Evolutionary conservation across 2,329 filamentous ascomycete genomes (phyloP), one percentile per base, ranked within the genome.

Genomic region (Monilinia fructigena): DNA sequence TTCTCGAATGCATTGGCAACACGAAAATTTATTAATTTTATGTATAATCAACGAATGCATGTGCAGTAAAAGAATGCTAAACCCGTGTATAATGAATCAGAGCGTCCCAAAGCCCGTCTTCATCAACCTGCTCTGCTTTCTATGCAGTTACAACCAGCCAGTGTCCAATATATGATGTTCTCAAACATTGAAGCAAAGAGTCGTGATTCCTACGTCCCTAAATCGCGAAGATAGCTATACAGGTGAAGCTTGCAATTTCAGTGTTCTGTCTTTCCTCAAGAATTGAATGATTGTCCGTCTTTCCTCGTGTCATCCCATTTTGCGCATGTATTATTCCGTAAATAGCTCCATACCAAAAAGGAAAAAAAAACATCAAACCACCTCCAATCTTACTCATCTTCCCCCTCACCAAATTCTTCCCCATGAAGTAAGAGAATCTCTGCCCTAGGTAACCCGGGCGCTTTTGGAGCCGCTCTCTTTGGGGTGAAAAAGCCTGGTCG

Each of bases 401-500:
- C 42, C 11, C 23, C 42, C 2, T 50, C 56, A 4, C 20, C 28
- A n/a, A 28, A 20, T 16, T 50, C 42, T 20, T 35, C 8, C 4
- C 26, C 28, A 1, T n/a, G 12, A n/a, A 38, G 11, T 11, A 60
- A 48, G 38, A 60, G 12, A 3, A 60, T 45, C 20, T 35, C 35
- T 14, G 45, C 2, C 12, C 56, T 60, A 0, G 42, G 56, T 18
- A 14, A 31, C 5, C 12, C 28, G 6, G 56, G 56, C 20, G 56
- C 56, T 38, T 48, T 60, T 1, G 56, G 56, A 12, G 56, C 56
- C 7, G 10, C 23, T 60, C 56, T 60, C 28, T 48, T 48, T 1
- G 56, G 56, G 12, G 35, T 60, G 4, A 60, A 60, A 48, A 50
- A 60, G 3, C 42, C 56, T 2, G 56, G 56, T 60, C 56, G n/a